Percentiles rank a stretch among this genome's conserved stretches.
Conservation (phyloP, 768 basidiomycete species). For the Panellus pusillus region DNA sequence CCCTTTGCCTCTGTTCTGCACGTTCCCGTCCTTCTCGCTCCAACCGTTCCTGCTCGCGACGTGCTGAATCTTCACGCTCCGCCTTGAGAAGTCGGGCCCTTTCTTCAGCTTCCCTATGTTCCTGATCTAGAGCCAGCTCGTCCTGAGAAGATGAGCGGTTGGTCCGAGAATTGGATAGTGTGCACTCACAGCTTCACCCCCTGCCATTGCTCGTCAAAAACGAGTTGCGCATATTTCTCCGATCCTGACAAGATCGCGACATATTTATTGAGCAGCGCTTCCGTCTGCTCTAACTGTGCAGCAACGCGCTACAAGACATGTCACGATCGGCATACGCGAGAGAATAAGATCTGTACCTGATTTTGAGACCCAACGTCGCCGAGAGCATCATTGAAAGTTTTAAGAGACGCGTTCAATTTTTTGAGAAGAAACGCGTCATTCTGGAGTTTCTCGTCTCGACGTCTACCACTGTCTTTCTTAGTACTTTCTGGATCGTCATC, state of each 20-base stretch:
- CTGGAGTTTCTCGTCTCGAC: conserved; percentile 72
- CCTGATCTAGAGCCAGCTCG: conserved; percentile 51
- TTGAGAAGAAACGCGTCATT: conserved; percentile 71
- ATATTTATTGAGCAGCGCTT: conserved; percentile 75
- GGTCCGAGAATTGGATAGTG: not conserved
- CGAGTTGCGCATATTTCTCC: conserved; percentile 63
- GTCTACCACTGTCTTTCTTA: conserved; percentile 28
- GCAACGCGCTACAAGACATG: conserved; percentile 54
- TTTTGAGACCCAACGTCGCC: conserved; percentile 65
- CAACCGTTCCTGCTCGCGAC: conserved; percentile 45
- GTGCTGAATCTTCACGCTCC: conserved; percentile 39
- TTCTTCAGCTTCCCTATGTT: conserved; percentile 44
- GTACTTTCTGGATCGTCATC: conserved; percentile 4
- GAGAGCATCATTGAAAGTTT: conserved; percentile 67
- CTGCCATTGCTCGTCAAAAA: conserved; percentile 80
- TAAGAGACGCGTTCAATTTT: conserved; percentile 72
- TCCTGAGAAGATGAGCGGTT: conserved; percentile 45
- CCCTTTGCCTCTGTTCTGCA: conserved; percentile 41
- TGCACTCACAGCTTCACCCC: conserved; percentile 64
- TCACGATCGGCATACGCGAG: not conserved
- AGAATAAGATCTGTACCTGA: conserved; percentile 43
- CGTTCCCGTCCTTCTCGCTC: conserved; percentile 53
- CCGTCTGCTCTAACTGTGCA: conserved; percentile 66
- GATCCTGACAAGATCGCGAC: conserved; percentile 67
- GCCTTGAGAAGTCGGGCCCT: conserved; percentile 44